These are phyloP conservation scores for Tricholoma terreum DNA, from an alignment of 768 basidiomycete species.

Conservation along the genomic window DNA sequence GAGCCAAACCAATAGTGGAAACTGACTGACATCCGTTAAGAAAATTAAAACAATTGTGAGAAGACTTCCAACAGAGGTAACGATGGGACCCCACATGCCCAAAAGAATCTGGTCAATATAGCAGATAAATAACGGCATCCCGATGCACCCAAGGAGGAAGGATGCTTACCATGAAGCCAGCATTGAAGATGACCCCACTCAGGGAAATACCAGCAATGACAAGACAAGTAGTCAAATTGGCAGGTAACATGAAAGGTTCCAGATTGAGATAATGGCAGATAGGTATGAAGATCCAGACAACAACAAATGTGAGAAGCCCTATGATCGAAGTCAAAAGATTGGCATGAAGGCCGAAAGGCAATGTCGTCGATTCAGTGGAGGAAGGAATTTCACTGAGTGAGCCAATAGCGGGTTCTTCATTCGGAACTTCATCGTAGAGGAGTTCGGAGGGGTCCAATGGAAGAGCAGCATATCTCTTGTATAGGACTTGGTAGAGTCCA, in stretches of 20 bases:
- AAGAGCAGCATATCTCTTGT: constrained; percentile 75
- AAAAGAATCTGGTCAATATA: constrained; percentile 57
- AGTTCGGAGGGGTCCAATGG: constrained; percentile 58
- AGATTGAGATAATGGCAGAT: constrained; percentile 63
- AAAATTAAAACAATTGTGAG: constrained; percentile 92
- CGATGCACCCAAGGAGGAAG: not conserved
- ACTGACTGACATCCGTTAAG: constrained; percentile 60
- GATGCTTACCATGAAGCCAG: constrained; percentile 73
- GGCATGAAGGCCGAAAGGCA: constrained; percentile 82
- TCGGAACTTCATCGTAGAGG: constrained; percentile 45
- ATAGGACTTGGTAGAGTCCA: constrained; percentile 79
- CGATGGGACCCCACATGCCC: constrained; percentile 84
- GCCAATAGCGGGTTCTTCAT: constrained; percentile 20
- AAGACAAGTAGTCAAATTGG: constrained; percentile 38
- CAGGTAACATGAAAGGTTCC: constrained; percentile 68
- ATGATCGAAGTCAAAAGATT: constrained; percentile 79
- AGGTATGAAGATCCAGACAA: constrained; percentile 79
- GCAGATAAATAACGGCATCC: constrained; percentile 4
- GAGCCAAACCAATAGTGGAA: not conserved
- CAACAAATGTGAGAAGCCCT: constrained; percentile 69
- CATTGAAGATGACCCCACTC: constrained; percentile 77
- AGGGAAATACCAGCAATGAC: constrained; percentile 67
- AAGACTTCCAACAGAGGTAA: constrained; percentile 87
- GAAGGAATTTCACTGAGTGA: constrained; percentile 9
- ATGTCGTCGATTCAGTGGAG: constrained; percentile 36